Evolutionary conservation across 768 basidiomycete species (phyloP).

Genomic region (Fibroporia radiculosa): DNA sequence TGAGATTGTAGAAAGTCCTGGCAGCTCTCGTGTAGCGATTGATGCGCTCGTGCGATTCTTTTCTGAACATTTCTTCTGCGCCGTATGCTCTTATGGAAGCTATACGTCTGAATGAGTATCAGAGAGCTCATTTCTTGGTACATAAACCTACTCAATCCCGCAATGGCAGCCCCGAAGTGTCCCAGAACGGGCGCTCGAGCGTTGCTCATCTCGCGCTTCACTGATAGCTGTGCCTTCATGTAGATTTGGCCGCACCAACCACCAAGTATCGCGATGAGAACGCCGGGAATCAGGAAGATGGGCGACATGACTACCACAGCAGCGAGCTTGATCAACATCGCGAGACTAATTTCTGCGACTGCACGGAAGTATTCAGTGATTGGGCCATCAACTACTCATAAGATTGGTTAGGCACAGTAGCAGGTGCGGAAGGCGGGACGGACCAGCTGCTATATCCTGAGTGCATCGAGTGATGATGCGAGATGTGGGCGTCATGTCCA

Average conservation of each 20-base stretch:
- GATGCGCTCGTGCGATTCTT: conserved; percentile 35
- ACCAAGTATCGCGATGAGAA: conserved; percentile 30
- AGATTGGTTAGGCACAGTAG: too few relatives aligned
- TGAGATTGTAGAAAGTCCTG: conserved; percentile 41
- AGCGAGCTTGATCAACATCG: conserved; percentile 27
- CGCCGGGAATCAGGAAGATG: conserved; percentile 33
- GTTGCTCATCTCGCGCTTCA: conserved; percentile 53
- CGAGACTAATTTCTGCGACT: conserved; percentile 23
- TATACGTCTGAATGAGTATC: conserved; percentile 7
- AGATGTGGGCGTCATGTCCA: conserved; percentile 44
- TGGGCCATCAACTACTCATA: conserved; percentile 32
- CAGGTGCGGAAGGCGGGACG: too few relatives aligned
- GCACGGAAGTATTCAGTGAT: conserved; percentile 19
- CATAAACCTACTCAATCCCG: conserved; percentile 34
- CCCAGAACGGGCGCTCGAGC: conserved; percentile 42
- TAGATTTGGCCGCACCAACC: conserved; percentile 42
- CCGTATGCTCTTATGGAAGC: conserved; percentile 51
- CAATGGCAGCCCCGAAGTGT: conserved; percentile 46
- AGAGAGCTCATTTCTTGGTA: too few relatives aligned
- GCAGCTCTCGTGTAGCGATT: conserved; percentile 38
- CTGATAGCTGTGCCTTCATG: conserved; percentile 49
- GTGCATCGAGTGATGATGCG: conserved; percentile 64
- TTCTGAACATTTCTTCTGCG: conserved; percentile 36
- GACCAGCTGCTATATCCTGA: conserved; percentile 46
- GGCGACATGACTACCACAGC: conserved; percentile 35